Conservation (phyloP, 257 asterid genomes). For the Vinca minor region DNA sequence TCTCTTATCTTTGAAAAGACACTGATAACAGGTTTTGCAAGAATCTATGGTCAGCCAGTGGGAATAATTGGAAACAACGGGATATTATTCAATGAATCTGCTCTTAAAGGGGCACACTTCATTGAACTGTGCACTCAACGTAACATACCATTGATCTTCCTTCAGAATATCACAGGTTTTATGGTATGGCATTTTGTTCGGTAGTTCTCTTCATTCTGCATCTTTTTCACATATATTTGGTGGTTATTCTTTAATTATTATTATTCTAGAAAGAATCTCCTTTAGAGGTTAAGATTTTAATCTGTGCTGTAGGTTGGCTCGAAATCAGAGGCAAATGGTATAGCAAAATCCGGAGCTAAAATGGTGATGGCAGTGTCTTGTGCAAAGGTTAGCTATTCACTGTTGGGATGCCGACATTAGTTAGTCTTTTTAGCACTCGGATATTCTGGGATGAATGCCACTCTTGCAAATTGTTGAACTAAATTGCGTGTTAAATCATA, state of each 20-base stretch:
- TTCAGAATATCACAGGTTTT: slow-evolving; percentile 94
- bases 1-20: slow-evolving; percentile 43
- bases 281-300: not conserved
- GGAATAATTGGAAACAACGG: slow-evolving; percentile 97
- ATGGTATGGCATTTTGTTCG: slow-evolving; percentile 46
- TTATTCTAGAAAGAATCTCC: not conserved
- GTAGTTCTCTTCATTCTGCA: not conserved
- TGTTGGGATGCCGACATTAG: not conserved
- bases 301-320: slow-evolving; percentile 73
- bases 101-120: slow-evolving; percentile 92
- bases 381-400: slow-evolving; percentile 58
- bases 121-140: slow-evolving; percentile 91
- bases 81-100: slow-evolving; percentile 85
- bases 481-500: not conserved
- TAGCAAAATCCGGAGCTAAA: slow-evolving; percentile 98
- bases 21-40: slow-evolving; percentile 90
- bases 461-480: too few relatives aligned
- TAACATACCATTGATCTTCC: slow-evolving; percentile 82
- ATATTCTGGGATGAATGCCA: not conserved
- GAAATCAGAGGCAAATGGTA: slow-evolving; percentile 94
- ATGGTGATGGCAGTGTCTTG: slow-evolving; percentile 99
- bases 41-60: slow-evolving; percentile 82
- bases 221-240: not conserved
- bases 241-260: not conserved
- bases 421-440: not conserved